A percentile compares a stretch with the other conserved stretches of the same genome.
Evolutionary conservation across 2,329 filamentous ascomycete genomes (phyloP).

Genomic region (Gnomoniopsis sp.): DNA sequence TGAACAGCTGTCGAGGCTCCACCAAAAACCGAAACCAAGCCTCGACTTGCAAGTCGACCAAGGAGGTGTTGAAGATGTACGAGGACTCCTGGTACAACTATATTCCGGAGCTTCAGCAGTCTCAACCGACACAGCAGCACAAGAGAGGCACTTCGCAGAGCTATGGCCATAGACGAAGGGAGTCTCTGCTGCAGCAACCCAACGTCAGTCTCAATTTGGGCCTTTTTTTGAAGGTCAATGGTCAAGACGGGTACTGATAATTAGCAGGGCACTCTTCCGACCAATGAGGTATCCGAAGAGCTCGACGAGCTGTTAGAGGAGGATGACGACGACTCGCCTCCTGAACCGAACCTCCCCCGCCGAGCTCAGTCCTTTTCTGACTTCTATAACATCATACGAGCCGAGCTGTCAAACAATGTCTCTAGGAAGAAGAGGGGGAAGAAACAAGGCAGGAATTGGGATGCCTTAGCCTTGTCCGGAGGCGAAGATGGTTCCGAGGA

Average conservation of each 20-base stretch:
- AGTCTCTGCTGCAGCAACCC: constrained; percentile 64
- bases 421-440: constrained; percentile 36
- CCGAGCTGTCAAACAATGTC: constrained; percentile 53
- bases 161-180: constrained; percentile 56
- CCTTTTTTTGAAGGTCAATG: constrained; percentile 20
- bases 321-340: constrained; percentile 55
- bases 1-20: background rate
- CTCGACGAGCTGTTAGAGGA: constrained; percentile 60
- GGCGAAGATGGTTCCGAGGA: constrained; percentile 23
- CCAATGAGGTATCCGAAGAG: constrained; percentile 48
- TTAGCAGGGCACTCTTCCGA: constrained; percentile 50
- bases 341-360: constrained; percentile 60
- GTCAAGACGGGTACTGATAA: background rate
- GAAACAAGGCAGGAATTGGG: constrained; percentile 42
- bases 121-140: constrained; percentile 31
- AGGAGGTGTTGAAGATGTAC: constrained; percentile 54
- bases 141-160: constrained; percentile 43
- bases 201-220: constrained; percentile 44
- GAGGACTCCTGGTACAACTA: constrained; percentile 85
- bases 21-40: constrained; percentile 2
- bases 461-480: constrained; percentile 44
- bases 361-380: constrained; percentile 77
- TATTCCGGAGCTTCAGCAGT: constrained; percentile 52
- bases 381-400: constrained; percentile 62
- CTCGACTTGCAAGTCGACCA: background rate